Evolutionary conservation across 371 early-diverging fungal species (phyloP).

Genomic region (Saksenaea vasiformis): DNA sequence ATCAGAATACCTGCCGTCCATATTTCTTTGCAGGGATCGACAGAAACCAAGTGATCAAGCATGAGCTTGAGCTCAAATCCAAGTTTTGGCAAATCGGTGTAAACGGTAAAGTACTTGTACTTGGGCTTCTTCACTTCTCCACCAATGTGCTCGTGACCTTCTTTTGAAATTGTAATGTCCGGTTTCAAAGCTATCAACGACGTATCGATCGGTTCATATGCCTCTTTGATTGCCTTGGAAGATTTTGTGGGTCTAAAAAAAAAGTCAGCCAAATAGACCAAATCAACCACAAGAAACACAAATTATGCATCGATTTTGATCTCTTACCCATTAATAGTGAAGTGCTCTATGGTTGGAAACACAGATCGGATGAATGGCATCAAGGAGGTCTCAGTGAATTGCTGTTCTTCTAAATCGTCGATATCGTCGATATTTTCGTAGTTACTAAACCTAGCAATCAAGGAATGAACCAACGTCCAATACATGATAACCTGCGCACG

Average conservation of each 20-base stretch:
- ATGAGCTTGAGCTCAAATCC: background rate
- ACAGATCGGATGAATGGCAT: background rate
- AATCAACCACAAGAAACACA: too few relatives aligned
- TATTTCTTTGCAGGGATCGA: conserved; percentile 1
- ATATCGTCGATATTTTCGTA: background rate
- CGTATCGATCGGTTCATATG: too few relatives aligned
- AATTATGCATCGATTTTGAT: background rate
- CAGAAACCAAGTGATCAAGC: conserved; percentile 4
- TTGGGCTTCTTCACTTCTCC: too few relatives aligned
- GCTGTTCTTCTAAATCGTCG: background rate
- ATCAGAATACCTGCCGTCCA: background rate
- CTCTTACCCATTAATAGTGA: background rate
- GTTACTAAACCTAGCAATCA: background rate
- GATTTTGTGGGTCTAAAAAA: too few relatives aligned
- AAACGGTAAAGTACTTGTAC: too few relatives aligned
- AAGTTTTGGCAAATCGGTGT: conserved; percentile 5
- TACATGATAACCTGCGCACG: background rate
- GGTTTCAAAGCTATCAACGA: too few relatives aligned
- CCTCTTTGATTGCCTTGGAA: too few relatives aligned
- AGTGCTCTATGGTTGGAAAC: background rate
- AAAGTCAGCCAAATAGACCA: too few relatives aligned
- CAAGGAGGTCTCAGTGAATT: background rate
- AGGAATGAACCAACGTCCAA: background rate
- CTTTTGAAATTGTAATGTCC: too few relatives aligned
- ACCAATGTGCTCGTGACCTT: too few relatives aligned